Conservation (phyloP, 441 rosid species). For the Populus hybrid region DNA sequence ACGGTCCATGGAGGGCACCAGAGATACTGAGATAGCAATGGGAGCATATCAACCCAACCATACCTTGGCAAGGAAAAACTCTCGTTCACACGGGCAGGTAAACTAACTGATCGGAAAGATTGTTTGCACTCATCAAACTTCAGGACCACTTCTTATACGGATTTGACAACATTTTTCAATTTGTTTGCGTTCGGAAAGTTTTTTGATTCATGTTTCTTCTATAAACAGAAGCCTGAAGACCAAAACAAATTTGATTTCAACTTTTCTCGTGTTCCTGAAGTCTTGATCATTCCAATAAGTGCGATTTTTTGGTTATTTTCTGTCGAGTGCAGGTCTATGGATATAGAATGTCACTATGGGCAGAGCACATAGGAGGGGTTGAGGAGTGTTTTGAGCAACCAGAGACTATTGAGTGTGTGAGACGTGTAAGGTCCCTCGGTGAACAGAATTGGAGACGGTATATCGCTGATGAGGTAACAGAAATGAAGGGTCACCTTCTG, state of each 20-base stretch:
- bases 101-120: background rate
- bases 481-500: slow-evolving; percentile 79
- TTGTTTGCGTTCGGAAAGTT: background rate
- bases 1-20: slow-evolving; percentile 90
- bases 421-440: slow-evolving; percentile 52
- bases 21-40: slow-evolving; percentile 98
- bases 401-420: slow-evolving; percentile 75
- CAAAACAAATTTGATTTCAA: background rate
- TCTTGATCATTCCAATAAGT: background rate
- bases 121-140: background rate
- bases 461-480: slow-evolving; percentile 63
- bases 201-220: no score
- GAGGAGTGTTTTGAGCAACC: slow-evolving; percentile 72
- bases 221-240: background rate
- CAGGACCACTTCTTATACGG: background rate
- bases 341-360: slow-evolving; percentile 94
- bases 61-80: slow-evolving; percentile 52
- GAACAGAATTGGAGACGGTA: slow-evolving; percentile 75
- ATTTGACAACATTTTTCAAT: background rate
- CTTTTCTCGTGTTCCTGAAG: background rate
- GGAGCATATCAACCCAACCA: slow-evolving; percentile 95
- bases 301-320: background rate
- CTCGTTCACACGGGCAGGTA: slow-evolving; percentile 81
- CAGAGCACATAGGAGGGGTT: slow-evolving; percentile 68
- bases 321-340: slow-evolving; percentile 56